Base-by-base conservation (phyloP, 345 rosid genomes). In the Syzygium oleosum region DNA sequence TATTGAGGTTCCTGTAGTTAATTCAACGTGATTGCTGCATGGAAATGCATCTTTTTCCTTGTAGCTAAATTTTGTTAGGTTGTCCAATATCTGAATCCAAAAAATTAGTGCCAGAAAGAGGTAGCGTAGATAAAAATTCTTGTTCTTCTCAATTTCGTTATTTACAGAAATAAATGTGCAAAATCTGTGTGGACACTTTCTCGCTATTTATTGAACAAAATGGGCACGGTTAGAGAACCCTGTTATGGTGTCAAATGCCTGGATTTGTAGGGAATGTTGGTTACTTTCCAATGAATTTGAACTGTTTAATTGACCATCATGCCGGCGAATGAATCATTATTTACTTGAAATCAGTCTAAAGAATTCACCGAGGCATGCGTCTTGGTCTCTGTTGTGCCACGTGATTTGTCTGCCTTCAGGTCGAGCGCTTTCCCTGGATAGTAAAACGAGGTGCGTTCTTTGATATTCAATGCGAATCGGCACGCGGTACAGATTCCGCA, bases 61-160 rank as follows among this genome's bases (percentile, higher is more conserved):
- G 84, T 61, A n/a, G 52, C 89, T 23, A 83, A 84, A 88, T 85
- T 88, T 73, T 88, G 89, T 88, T 53, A 84, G 46, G 31, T 52
- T 52, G 84, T 56, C 9, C 27, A 53, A 27, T n/a, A 12, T 31
- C 61, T 85, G 58, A 21, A 34, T 85, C 58, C 27, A 25, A 54
- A 85, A 22, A 38, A 19, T 73, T 73, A 73, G 49, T 73, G 83
- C 43, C 27, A 10, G 83, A 38, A 73, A 38, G 83, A 38, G 83
- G 49, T 19, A 73, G 49, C 23, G 14, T 73, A 19, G 25, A 19
- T 73, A 49, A 38, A 41, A 19, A 19, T 22, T 73, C 49, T 38
- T 73, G 46, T 73, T 43, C 49, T 73, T 73, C 49, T 73, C 46
- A 68, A 17, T 17, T 1, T 68, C 80, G 15, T 73, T 73, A 0